These are phyloP conservation scores for Chrysoporthe cubensis DNA, from an alignment of 2,329 filamentous ascomycete species.

Conservation along the genomic window DNA sequence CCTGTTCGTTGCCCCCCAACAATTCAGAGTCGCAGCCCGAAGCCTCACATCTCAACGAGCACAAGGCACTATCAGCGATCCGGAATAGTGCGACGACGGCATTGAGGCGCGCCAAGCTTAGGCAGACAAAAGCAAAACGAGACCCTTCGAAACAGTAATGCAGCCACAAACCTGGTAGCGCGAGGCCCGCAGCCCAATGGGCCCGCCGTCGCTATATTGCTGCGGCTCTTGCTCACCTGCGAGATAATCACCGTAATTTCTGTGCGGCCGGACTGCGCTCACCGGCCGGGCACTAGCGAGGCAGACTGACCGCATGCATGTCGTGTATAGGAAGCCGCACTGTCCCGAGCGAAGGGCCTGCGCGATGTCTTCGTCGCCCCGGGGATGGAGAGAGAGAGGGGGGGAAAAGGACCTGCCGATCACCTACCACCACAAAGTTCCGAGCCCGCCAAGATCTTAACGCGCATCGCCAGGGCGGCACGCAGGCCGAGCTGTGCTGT, in stretches of 20 bases:
- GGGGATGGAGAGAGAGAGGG: too few species aligned
- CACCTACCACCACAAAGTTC: neutral
- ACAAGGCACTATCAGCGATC: neutral
- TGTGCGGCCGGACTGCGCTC: neutral
- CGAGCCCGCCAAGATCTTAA: slow-evolving; percentile 6
- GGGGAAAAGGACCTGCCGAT: neutral
- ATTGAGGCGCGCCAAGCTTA: neutral
- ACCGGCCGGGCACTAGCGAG: neutral
- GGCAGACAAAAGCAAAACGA: neutral
- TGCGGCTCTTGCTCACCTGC: neutral
- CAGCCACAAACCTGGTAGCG: slow-evolving; percentile 16
- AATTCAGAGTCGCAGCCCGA: slow-evolving; percentile 2
- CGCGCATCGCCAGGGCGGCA: neutral
- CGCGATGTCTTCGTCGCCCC: neutral
- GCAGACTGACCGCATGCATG: neutral
- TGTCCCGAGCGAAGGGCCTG: neutral
- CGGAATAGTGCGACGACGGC: neutral
- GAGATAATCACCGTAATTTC: neutral
- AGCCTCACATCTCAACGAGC: slow-evolving; percentile 6
- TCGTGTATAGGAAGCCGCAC: neutral
- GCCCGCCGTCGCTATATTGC: too few species aligned
- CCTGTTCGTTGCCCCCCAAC: neutral
- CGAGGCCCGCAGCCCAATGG: slow-evolving; percentile 12
- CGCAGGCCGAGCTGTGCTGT: slow-evolving; percentile 1
- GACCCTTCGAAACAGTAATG: slow-evolving; percentile 10